A percentile compares a stretch with the other conserved stretches of the same genome.
Evolutionary conservation across 352 stramenopile species (phyloP).

Genomic region (Phytophthora kernoviae): DNA sequence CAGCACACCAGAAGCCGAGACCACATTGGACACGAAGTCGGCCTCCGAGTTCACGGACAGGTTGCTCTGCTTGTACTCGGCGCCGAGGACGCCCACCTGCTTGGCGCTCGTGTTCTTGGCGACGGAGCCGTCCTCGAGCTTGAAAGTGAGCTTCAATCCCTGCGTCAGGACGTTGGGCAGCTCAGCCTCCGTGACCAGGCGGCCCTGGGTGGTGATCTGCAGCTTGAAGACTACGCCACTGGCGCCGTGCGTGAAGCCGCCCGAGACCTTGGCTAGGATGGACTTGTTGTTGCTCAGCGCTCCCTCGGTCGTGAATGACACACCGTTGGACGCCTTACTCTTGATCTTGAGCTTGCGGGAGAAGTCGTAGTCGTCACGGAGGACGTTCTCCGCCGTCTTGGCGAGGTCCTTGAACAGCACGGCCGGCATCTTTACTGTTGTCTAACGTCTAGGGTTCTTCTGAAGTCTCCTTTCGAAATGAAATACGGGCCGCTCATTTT

Average conservation of each 20-base stretch:
- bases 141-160: conserved; percentile 82
- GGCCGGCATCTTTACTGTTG: conserved; percentile 48
- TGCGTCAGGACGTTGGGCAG: conserved; percentile 78
- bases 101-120: conserved; percentile 76
- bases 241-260: conserved; percentile 71
- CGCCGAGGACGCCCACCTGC: conserved; percentile 74
- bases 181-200: conserved; percentile 79
- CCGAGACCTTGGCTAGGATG: conserved; percentile 82
- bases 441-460: conserved; percentile 4
- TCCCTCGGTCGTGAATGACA: conserved; percentile 79
- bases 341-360: conserved; percentile 85
- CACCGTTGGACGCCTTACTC: conserved; percentile 75
- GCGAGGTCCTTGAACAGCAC: conserved; percentile 84
- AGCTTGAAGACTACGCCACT: conserved; percentile 84
- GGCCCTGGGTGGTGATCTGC: conserved; percentile 82
- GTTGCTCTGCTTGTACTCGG: conserved; percentile 81
- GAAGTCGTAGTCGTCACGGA: conserved; percentile 82
- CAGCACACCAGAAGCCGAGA: conserved; percentile 58
- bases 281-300: conserved; percentile 82
- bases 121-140: conserved; percentile 82
- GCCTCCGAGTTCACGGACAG: conserved; percentile 75
- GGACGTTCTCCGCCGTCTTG: conserved; percentile 78
- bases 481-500: conserved; percentile 38
- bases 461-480: conserved; percentile 52
- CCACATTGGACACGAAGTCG: conserved; percentile 77